These are phyloP conservation scores for Hansenula lynferdii DNA, from an alignment of 1,139 yeast genomes.

Conservation along the genomic window DNA sequence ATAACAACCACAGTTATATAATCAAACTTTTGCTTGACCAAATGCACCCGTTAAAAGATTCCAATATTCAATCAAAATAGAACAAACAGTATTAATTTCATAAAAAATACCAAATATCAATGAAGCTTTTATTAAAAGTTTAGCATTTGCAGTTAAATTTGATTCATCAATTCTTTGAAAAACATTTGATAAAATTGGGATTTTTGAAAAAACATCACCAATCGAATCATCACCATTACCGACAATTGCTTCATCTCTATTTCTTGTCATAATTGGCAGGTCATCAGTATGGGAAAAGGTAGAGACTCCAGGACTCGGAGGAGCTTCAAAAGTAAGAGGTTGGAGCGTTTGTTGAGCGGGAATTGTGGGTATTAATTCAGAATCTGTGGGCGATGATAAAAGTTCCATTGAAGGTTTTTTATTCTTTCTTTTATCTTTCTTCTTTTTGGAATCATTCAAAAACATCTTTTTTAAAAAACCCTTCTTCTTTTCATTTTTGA, in stretches of 20 bases:
- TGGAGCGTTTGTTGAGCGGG: neutral
- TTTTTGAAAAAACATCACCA: constrained; percentile 5
- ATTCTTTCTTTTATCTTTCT: neutral
- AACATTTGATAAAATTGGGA: constrained; percentile 12
- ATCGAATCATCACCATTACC: too few relatives aligned
- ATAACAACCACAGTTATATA: too few relatives aligned
- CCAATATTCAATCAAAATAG: constrained; percentile 2
- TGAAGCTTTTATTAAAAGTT: constrained; percentile 10
- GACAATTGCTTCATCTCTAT: constrained; percentile 3
- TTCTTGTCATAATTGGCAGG: too few relatives aligned
- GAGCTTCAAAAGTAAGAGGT: neutral
- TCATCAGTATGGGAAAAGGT: neutral
- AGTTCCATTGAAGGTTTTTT: neutral
- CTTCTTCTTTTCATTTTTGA: neutral
- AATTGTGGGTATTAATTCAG: neutral
- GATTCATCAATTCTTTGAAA: constrained; percentile 12
- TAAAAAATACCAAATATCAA: constrained; percentile 16
- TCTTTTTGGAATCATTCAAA: neutral
- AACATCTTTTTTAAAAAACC: constrained; percentile 1
- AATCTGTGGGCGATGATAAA: neutral
- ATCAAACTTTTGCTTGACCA: too few relatives aligned
- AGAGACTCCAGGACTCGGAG: neutral
- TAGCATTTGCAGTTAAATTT: constrained; percentile 8
- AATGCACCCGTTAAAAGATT: neutral
- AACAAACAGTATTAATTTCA: constrained; percentile 13